Conservation (phyloP, 2,329 filamentous ascomycete genomes). For the Hypomyces perniciosus region DNA sequence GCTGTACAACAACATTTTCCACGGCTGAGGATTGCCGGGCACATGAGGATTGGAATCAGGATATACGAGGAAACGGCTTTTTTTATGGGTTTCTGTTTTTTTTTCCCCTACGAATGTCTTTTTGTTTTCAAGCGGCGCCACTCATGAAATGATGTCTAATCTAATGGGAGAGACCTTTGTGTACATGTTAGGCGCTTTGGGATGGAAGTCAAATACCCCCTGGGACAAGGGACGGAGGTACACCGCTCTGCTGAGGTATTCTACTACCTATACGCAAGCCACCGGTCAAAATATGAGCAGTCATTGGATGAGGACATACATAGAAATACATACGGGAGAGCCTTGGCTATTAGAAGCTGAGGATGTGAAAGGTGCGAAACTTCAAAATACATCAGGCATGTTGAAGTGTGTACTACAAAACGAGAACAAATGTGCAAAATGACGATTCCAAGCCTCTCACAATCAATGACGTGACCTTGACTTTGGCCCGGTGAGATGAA, state of each 20-base stretch:
- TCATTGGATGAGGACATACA: background rate
- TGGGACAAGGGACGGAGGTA: background rate
- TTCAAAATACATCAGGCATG: too few relatives aligned
- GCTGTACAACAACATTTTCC: background rate
- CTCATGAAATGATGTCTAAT: conserved; percentile 1
- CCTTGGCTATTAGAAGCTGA: too few relatives aligned
- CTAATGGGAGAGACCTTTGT: conserved; percentile 6
- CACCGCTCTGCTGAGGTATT: too few relatives aligned
- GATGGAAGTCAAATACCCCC: background rate
- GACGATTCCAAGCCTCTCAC: background rate
- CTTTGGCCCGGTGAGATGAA: background rate
- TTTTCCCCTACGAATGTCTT: conserved; percentile 1
- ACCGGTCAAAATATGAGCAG: too few relatives aligned
- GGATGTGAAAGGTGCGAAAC: too few relatives aligned
- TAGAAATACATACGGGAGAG: background rate
- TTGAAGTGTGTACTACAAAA: too few relatives aligned
- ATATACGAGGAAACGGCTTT: background rate
- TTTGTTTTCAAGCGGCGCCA: background rate
- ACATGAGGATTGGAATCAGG: background rate
- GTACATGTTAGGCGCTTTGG: background rate
- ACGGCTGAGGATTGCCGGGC: background rate
- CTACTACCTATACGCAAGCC: too few relatives aligned
- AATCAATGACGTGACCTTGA: background rate
- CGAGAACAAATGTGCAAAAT: too few relatives aligned
- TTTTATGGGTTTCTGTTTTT: background rate